Evolutionary conservation across 73 alveolate species (phyloP), one percentile per base, ranked within the genome.

Genomic region (Paramecium caudatum): DNA sequence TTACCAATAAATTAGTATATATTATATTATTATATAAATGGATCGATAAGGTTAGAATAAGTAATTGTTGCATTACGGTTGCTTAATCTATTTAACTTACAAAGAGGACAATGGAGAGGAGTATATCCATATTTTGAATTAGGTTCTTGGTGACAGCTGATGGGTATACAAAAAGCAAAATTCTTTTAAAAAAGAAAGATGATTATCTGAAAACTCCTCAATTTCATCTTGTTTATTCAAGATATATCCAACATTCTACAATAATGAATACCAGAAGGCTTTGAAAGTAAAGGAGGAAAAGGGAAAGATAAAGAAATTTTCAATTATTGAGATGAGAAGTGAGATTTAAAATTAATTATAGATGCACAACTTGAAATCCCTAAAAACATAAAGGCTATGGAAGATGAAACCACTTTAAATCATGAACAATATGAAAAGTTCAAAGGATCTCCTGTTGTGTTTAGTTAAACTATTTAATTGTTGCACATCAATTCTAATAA

Each of bases 371-470:
- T 45, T 37, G 91, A 83, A 25, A 83, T 83, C 0, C 91, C 91
- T 5, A 83, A 83, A 83, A 45, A 48, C 13, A 83, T 83, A 33
- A 83, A 83, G 23, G 55, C 82, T 10, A 83, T 83, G 91, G 91
- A 83, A 61, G 91, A 83, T 37, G 91, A 83, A 33, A 70, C 91
- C 2, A 27, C 46, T 45, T 83, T 83, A 25, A 83, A 83, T 50
- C 62, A 83, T 55, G 91, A 83, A 5, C 37, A 83, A 17, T 83
- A 83, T 55, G 91, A 83, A 33, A 83, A 83, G 19, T 61, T 50
- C 6, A 83, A 83, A 83, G 84, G 91, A 37, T 55, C 91, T 15
- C 91, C 91, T 15, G 91, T 83, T 50, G 78, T 83, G 19, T 83
- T 55, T 83, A 70, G 86, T 0, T 16, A 83, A 61, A 83, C 91